These are phyloP conservation scores for Helminthosporium solani DNA, from an alignment of 2,329 filamentous ascomycete genomes.

Conservation along the genomic window DNA sequence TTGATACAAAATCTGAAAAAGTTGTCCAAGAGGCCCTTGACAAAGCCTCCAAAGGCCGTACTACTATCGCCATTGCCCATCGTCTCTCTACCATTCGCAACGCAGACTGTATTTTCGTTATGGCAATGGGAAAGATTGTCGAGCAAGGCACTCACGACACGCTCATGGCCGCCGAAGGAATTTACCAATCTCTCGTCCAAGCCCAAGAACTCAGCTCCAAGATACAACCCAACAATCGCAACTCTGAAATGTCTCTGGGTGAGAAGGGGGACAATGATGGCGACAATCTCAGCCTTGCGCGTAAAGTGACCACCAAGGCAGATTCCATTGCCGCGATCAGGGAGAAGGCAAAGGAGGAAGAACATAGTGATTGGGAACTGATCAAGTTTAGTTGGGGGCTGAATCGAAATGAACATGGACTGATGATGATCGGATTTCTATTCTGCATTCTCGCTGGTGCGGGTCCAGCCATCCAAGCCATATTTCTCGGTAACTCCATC, in stretches of 20 bases:
- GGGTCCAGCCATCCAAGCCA: constrained; percentile 56
- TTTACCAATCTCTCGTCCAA: constrained; percentile 83
- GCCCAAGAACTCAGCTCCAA: constrained; percentile 65
- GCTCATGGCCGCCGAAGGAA: constrained; percentile 67
- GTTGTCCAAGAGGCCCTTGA: constrained; percentile 93
- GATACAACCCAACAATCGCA: constrained; percentile 20
- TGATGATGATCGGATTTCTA: constrained; percentile 46
- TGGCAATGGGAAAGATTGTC: constrained; percentile 79
- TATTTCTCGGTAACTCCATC: constrained; percentile 84
- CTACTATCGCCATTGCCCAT: constrained; percentile 95
- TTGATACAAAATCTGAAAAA: constrained; percentile 93
- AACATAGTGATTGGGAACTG: constrained; percentile 46
- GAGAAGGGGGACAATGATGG: constrained; percentile 22
- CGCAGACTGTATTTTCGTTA: constrained; percentile 94
- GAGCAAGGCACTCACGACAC: constrained; percentile 89
- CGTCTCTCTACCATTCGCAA: constrained; percentile 91
- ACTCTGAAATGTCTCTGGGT: constrained; percentile 15
- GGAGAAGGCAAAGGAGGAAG: constrained; percentile 25
- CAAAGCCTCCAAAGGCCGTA: constrained; percentile 78
- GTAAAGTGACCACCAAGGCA: constrained; percentile 48
- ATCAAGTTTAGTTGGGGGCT: constrained; percentile 35
- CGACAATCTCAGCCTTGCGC: constrained; percentile 30
- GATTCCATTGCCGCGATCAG: constrained; percentile 60
- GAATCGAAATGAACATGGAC: constrained; percentile 37
- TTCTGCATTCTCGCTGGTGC: constrained; percentile 39